Conservation (phyloP, 2,329 filamentous ascomycete species). For the Biscogniauxia marginata region DNA sequence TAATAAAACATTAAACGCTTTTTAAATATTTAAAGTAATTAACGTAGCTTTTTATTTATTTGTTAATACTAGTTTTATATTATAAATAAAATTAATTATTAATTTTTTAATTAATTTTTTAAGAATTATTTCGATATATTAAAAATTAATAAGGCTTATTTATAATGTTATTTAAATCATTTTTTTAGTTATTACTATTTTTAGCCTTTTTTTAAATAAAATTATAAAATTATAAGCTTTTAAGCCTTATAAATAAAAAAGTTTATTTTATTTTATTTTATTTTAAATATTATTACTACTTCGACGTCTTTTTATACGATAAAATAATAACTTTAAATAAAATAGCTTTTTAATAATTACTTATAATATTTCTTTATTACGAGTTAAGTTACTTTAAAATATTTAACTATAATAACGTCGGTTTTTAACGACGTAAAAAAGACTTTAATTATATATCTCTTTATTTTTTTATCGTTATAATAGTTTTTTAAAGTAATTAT, state of each 20-base stretch:
- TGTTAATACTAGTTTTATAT: not conserved
- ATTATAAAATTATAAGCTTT: too few relatives aligned
- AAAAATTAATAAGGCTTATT: not conserved
- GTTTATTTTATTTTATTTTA: too few relatives aligned
- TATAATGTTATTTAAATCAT: not conserved
- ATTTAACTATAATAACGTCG: not conserved
- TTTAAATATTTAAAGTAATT: not conserved
- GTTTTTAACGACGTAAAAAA: not conserved
- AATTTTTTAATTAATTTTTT: not conserved
- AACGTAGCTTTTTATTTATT: not conserved
- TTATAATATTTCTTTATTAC: too few relatives aligned
- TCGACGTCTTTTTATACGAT: too few relatives aligned
- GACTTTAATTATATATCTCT: not conserved
- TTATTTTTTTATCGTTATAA: not conserved
- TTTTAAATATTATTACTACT: too few relatives aligned
- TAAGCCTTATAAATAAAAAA: too few relatives aligned
- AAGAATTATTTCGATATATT: not conserved
- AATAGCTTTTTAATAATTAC: too few relatives aligned
- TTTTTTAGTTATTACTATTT: not conserved
- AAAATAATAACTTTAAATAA: too few relatives aligned
- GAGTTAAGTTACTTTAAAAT: too few relatives aligned
- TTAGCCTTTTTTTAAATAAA: not conserved
- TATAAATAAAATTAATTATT: not conserved
- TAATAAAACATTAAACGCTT: constrained; percentile 1
- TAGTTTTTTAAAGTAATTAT: not conserved